Evolutionary conservation across 116 monocot genomes (phyloP), one percentile per base, ranked within the genome.

Genomic region (Papilionanthe hybrid): DNA sequence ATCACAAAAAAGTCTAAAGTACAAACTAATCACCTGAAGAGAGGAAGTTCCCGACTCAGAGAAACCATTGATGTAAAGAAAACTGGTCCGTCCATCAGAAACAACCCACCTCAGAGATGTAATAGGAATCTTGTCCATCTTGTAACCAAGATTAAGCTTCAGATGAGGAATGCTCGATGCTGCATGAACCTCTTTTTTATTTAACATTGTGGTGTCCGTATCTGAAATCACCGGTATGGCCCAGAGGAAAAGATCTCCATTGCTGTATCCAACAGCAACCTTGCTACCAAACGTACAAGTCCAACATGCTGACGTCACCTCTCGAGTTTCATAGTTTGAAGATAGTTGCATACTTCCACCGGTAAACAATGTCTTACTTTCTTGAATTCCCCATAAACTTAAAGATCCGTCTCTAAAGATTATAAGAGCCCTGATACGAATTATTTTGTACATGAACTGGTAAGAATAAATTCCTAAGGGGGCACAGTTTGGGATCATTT

Each of bases 71-170:
- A 96, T 72, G 81, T 96, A 96, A 63, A 96, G 78, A 53, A 87
- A 89, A 65, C 81, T 84, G 42, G 86, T 53, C 80, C 72, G 86
- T 76, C 86, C 88, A 79, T 87, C 92, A 72, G 83, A 75, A 77
- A 23, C 20, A 55, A 86, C 77, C 87, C 92, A 96, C 72, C 73
- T 88, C 76, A 96, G 82, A 28, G 85, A 88, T 68, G 87, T 79
- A 75, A 94, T 87, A 41, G 94, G 94, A 58, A 92, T 77, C 84
- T 89, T 94, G 57, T 94, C 89, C 78, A 88, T 55, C 76, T 96
- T 96, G 83, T 87, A 94, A n/a, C 91, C 90, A 79, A 96, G 92
- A 82, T 96, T 94, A 48, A 96, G 86, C 85, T 90, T 96, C 45
- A 82, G 58, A 85, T 91, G 82, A 77, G 96, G 94, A 76, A 82